phyloP scores from a whole-genome alignment of 192 early-diverging fungal genomes.

The Coemansia sp. region DNA sequence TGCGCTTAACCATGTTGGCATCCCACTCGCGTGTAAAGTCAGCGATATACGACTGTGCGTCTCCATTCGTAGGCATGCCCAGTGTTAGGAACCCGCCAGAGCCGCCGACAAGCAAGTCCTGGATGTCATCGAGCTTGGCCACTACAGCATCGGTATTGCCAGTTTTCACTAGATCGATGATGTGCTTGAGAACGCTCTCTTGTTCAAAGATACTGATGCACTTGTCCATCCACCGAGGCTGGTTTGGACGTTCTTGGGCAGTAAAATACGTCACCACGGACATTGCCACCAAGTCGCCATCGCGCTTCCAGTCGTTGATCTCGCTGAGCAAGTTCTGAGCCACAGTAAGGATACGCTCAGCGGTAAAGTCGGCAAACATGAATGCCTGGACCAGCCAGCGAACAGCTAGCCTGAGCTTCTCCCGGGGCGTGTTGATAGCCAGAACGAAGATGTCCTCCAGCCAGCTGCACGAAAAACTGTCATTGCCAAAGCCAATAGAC shows the following conservation, averaged over 20 bases:
- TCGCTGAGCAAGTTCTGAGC: conserved; percentile 70
- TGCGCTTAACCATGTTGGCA: conserved; percentile 9
- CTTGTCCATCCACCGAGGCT: conserved; percentile 56
- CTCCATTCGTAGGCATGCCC: conserved; percentile 11
- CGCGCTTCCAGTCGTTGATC: conserved; percentile 66
- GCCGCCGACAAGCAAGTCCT: conserved; percentile 5
- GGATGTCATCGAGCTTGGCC: conserved; percentile 15
- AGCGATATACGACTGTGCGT: conserved; percentile 17
- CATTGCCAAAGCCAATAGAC: conserved; percentile 51
- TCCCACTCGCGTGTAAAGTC: conserved; percentile 27
- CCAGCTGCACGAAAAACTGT: conserved; percentile 51
- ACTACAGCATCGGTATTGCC: conserved; percentile 11
- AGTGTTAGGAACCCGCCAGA: conserved; percentile 24
- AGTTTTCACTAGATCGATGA: conserved; percentile 30
- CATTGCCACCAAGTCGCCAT: conserved; percentile 57
- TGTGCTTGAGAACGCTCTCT: conserved; percentile 59
- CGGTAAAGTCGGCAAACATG: conserved; percentile 65
- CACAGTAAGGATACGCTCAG: conserved; percentile 66
- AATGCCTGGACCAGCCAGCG: conserved; percentile 58
- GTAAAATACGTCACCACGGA: conserved; percentile 54
- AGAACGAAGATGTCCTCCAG: conserved; percentile 63
- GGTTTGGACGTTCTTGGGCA: conserved; percentile 31
- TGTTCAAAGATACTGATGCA: conserved; percentile 70
- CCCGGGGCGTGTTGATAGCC: conserved; percentile 25
- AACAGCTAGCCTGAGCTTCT: conserved; percentile 32